Conservation (phyloP, 208 protist genomes). For the Angomonas ambiguus region DNA sequence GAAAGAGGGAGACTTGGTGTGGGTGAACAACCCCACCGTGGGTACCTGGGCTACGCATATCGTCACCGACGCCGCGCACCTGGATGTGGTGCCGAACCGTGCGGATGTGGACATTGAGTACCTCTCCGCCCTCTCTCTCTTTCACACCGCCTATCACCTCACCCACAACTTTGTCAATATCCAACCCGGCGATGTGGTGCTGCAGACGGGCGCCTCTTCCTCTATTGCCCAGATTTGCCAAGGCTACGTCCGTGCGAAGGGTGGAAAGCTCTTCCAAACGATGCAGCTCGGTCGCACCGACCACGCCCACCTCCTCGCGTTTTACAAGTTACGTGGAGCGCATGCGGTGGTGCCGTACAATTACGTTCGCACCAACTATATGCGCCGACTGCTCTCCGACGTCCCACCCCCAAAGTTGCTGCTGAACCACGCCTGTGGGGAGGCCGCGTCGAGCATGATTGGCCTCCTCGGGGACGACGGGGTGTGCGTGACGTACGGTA, state of each 20-base stretch:
- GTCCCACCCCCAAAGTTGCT: constrained; percentile 92
- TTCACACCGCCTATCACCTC: constrained; percentile 95
- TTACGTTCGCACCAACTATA: constrained; percentile 85
- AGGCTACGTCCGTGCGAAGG: constrained; percentile 77
- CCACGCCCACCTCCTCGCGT: constrained; percentile 72
- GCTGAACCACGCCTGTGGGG: constrained; percentile 94
- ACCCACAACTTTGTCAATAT: constrained; percentile 94
- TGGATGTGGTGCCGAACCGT: constrained; percentile 87
- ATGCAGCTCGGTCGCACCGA: constrained; percentile 90
- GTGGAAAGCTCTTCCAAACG: constrained; percentile 86
- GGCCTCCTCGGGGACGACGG: constrained; percentile 88
- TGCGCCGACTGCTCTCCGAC: constrained; percentile 89
- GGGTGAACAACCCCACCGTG: constrained; percentile 83
- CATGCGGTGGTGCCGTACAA: constrained; percentile 86
- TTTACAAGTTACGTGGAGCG: constrained; percentile 81
- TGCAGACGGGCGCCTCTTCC: constrained; percentile 84
- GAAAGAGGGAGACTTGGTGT: constrained; percentile 92
- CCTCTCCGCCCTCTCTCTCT: constrained; percentile 91
- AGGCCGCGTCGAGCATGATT: constrained; percentile 82
- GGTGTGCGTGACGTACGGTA: constrained; percentile 96
- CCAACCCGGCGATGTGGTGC: constrained; percentile 83
- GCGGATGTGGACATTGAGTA: constrained; percentile 92
- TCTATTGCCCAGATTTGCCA: constrained; percentile 86
- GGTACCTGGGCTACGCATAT: constrained; percentile 91
- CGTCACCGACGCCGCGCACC: constrained; percentile 77